Conservation (phyloP, 2,329 filamentous ascomycete genomes). For the Fusarium fracticaudum region DNA sequence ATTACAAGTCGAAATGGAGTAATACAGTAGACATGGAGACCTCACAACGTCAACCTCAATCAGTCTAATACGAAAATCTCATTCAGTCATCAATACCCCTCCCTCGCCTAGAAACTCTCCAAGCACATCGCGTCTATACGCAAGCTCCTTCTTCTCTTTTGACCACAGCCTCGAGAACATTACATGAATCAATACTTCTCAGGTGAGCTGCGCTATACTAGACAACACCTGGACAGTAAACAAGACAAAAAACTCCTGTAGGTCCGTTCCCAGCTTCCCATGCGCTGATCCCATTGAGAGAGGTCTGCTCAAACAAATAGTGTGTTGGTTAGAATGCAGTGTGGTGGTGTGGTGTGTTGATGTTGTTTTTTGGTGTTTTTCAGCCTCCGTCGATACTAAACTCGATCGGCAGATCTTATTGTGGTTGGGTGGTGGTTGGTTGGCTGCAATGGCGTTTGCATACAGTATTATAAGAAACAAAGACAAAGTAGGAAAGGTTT, state of each 20-base stretch:
- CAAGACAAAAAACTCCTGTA: slow-evolving; percentile 38
- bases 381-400: slow-evolving; percentile 8
- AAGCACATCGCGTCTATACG: slow-evolving; percentile 36
- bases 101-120: slow-evolving; percentile 24
- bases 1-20: neutral
- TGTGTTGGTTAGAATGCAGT: slow-evolving; percentile 18
- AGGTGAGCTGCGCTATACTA: slow-evolving; percentile 13
- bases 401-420: slow-evolving; percentile 21
- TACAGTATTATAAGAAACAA: slow-evolving; percentile 29
- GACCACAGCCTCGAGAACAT: slow-evolving; percentile 34
- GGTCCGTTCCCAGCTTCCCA: slow-evolving; percentile 23
- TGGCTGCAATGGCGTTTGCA: slow-evolving; percentile 11
- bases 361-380: slow-evolving; percentile 34
- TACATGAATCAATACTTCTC: slow-evolving; percentile 27
- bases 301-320: slow-evolving; percentile 25
- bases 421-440: neutral
- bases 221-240: slow-evolving; percentile 14
- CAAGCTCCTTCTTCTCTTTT: slow-evolving; percentile 22
- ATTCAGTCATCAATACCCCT: slow-evolving; percentile 43
- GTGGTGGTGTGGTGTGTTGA: slow-evolving; percentile 17
- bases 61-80: slow-evolving; percentile 37
- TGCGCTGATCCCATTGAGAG: slow-evolving; percentile 31
- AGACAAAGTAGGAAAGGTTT: slow-evolving; percentile 19
- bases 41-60: neutral
- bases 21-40: neutral